Conservation (phyloP, 2,329 filamentous ascomycete genomes). For the Pyrenophora seminiperda region DNA sequence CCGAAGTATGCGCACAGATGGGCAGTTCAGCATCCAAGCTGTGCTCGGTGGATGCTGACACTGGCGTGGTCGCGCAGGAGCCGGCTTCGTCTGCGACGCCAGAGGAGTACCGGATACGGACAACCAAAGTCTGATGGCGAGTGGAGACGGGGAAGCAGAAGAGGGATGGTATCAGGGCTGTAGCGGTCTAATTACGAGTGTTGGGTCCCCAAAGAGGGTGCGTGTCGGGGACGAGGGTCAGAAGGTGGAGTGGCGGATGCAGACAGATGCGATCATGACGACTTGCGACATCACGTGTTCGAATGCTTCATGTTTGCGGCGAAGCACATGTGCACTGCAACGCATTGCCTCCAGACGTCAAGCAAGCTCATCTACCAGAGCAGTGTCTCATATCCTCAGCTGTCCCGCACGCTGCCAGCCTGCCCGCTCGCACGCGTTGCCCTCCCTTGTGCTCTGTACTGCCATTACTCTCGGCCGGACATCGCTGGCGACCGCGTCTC, state of each 20-base stretch:
- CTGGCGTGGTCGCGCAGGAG: slow-evolving; percentile 10
- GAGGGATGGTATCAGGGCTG: not conserved
- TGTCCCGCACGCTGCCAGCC: not conserved
- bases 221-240: slow-evolving; percentile 14
- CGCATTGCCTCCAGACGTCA: no score
- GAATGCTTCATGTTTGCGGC: not conserved
- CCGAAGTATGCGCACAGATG: not conserved
- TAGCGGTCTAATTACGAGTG: slow-evolving; percentile 1
- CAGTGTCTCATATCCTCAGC: no score
- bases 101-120: not conserved
- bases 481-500: slow-evolving; percentile 11
- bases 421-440: not conserved
- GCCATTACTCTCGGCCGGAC: not conserved
- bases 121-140: slow-evolving; percentile 3
- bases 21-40: no score
- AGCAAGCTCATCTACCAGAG: no score
- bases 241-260: slow-evolving; percentile 14
- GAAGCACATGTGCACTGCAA: not conserved
- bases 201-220: slow-evolving; percentile 21
- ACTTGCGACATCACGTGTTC: slow-evolving; percentile 4
- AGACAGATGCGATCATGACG: slow-evolving; percentile 6
- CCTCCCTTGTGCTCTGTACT: not conserved
- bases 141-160: not conserved
- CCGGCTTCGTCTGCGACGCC: slow-evolving; percentile 1
- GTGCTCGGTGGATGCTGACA: not conserved